phyloP scores from a whole-genome alignment of 352 stramenopile genomes.

The Phytophthora vignae region DNA sequence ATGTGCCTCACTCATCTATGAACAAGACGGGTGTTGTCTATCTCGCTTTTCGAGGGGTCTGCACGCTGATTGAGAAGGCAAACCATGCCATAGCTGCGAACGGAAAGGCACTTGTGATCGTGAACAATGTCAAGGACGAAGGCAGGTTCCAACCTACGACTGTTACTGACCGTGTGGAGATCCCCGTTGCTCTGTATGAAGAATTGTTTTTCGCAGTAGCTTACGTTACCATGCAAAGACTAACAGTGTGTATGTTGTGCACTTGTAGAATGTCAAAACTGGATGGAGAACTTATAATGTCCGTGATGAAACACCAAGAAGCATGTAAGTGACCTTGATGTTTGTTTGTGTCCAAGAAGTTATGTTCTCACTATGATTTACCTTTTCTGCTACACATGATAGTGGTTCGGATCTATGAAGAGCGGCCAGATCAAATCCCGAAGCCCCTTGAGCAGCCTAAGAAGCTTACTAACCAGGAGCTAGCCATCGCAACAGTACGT shows the following conservation, averaged over 20 bases:
- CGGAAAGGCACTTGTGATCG: constrained; percentile 54
- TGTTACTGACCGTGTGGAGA: constrained; percentile 34
- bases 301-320: constrained; percentile 64
- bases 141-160: constrained; percentile 60
- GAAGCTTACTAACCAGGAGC: constrained; percentile 59
- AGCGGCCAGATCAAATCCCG: constrained; percentile 41
- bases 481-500: constrained; percentile 42
- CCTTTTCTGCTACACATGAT: not conserved
- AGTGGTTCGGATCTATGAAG: constrained; percentile 39
- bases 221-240: not conserved
- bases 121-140: constrained; percentile 73
- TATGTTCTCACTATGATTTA: not conserved
- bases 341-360: not conserved
- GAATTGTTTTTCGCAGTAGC: not conserved
- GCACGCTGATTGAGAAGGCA: constrained; percentile 78
- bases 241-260: constrained; percentile 5
- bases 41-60: constrained; percentile 63
- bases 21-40: constrained; percentile 33
- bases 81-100: constrained; percentile 40
- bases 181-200: constrained; percentile 73
- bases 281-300: constrained; percentile 69
- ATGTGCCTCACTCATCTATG: constrained; percentile 9
- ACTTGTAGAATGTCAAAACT: constrained; percentile 61
- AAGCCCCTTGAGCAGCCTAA: constrained; percentile 30
- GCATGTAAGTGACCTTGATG: constrained; percentile 30